Percentiles rank a stretch among this genome's conserved stretches.
Evolutionary conservation across 2,329 filamentous ascomycete species (phyloP).

Genomic region (Aspergillus novofumigatus): DNA sequence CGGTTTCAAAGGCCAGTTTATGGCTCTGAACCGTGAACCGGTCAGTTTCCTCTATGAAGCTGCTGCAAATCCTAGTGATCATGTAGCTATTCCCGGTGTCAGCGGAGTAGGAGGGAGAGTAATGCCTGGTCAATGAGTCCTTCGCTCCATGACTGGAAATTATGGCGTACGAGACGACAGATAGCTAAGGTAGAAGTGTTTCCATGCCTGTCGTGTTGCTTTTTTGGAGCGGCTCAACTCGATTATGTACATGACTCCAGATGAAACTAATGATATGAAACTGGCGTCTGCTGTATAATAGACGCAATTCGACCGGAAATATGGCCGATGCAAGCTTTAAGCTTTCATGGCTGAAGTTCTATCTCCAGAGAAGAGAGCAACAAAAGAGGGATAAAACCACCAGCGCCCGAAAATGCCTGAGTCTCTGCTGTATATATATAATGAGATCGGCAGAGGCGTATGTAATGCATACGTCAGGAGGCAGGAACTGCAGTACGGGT

Average conservation of each 20-base stretch:
- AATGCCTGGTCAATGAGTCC: conserved; percentile 40
- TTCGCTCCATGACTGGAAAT: background rate
- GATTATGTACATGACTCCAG: background rate
- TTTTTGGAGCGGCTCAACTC: background rate
- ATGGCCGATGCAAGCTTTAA: background rate
- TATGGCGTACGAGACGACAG: background rate
- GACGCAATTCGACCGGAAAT: background rate
- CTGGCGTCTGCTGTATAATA: background rate
- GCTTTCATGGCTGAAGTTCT: background rate
- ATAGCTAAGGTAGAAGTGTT: background rate
- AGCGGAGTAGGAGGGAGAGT: conserved; percentile 35
- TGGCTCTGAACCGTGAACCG: conserved; percentile 77
- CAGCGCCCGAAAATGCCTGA: conserved; percentile 25
- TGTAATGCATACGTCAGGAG: conserved; percentile 3
- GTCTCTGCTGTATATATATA: background rate
- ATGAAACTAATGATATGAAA: background rate
- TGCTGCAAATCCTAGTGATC: conserved; percentile 85
- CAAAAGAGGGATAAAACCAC: conserved; percentile 6
- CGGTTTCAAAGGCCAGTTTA: conserved; percentile 93
- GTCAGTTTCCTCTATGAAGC: conserved; percentile 88
- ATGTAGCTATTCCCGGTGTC: conserved; percentile 51
- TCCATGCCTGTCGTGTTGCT: background rate
- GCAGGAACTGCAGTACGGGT: conserved; percentile 12
- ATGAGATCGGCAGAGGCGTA: background rate
- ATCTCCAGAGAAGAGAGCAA: background rate